Evolutionary conservation across 2,329 filamentous ascomycete genomes (phyloP).

Genomic region (Calonectria hongkongensis): DNA sequence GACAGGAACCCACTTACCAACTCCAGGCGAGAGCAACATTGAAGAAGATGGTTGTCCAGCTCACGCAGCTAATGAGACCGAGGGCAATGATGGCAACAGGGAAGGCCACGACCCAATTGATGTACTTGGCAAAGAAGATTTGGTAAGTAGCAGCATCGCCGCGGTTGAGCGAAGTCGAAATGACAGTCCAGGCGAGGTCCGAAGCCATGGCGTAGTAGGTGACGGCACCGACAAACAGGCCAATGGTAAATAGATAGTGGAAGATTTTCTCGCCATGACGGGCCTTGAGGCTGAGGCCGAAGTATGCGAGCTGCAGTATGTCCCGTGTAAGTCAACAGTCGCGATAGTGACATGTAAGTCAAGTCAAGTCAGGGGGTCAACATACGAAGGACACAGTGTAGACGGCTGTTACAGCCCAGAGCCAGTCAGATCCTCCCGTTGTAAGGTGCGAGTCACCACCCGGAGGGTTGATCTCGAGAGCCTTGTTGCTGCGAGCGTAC

Average conservation of each 20-base stretch:
- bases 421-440: conserved; percentile 71
- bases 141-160: conserved; percentile 61
- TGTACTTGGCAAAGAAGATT: conserved; percentile 74
- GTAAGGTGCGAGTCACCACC: conserved; percentile 59
- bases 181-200: conserved; percentile 67
- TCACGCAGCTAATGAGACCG: conserved; percentile 70
- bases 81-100: conserved; percentile 67
- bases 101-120: conserved; percentile 73
- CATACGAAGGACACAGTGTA: conserved; percentile 68
- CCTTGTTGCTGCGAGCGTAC: conserved; percentile 66
- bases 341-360: not conserved
- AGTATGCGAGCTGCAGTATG: conserved; percentile 61
- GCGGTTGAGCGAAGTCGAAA: conserved; percentile 57
- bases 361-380: not conserved
- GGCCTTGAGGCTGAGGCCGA: conserved; percentile 64
- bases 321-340: conserved; percentile 38
- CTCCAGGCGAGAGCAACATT: conserved; percentile 70
- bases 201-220: conserved; percentile 72
- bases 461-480: conserved; percentile 68
- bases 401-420: conserved; percentile 72
- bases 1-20: conserved; percentile 59
- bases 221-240: conserved; percentile 69
- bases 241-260: conserved; percentile 73
- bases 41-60: conserved; percentile 74
- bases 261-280: conserved; percentile 71